phyloP scores from a whole-genome alignment of 1,139 yeast genomes.

The Nakaseomyces bracarensis region DNA sequence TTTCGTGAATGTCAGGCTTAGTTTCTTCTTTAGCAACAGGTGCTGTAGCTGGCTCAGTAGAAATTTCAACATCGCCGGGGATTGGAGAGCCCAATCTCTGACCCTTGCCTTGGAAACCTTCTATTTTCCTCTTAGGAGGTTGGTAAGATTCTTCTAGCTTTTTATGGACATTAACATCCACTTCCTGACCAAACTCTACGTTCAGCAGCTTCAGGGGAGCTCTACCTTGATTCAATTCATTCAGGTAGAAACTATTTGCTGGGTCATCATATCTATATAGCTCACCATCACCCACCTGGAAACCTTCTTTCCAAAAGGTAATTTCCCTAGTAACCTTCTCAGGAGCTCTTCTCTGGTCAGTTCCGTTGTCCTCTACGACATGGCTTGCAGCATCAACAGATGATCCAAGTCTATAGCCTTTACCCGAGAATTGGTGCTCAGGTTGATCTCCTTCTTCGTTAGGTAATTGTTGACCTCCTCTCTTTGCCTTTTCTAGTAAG shows the following conservation, averaged over 20 bases:
- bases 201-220: constrained; percentile 84
- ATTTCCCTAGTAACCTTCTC: constrained; percentile 58
- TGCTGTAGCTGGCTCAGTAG: constrained; percentile 11
- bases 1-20: constrained; percentile 23
- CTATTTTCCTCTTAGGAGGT: constrained; percentile 59
- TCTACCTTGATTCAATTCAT: constrained; percentile 78
- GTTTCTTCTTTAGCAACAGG: constrained; percentile 12
- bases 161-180: constrained; percentile 82
- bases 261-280: constrained; percentile 88
- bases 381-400: constrained; percentile 36
- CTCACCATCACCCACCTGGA: constrained; percentile 86
- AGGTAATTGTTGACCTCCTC: constrained; percentile 33
- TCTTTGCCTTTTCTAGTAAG: constrained; percentile 51
- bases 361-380: constrained; percentile 29
- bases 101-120: constrained; percentile 80
- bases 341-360: constrained; percentile 24
- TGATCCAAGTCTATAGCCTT: constrained; percentile 72
- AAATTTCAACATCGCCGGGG: constrained; percentile 49
- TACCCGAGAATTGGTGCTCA: constrained; percentile 43
- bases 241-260: constrained; percentile 62
- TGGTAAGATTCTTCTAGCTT: constrained; percentile 73
- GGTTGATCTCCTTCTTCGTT: constrained; percentile 32
- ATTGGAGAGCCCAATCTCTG: constrained; percentile 84
- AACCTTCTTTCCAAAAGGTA: constrained; percentile 95
- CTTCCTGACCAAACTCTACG: constrained; percentile 86